Base-by-base conservation (phyloP, 2,329 filamentous ascomycete species). In the Mycosphaerelloides madeirae region DNA sequence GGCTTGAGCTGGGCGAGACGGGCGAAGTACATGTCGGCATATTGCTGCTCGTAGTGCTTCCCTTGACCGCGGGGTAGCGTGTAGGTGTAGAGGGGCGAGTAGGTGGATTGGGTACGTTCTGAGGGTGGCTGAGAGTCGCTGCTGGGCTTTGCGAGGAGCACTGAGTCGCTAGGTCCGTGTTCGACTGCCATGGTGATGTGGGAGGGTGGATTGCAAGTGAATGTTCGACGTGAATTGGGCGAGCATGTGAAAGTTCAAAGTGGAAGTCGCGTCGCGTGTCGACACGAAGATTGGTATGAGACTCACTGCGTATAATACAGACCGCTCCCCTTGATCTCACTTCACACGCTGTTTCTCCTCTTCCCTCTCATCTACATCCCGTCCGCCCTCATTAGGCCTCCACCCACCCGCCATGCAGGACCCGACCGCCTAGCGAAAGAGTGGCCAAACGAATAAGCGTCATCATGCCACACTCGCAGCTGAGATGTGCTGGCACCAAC, bases 11-110 rank as follows among this genome's bases (percentile, higher is more conserved):
- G 85, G 29, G 87, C 81, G 18, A 98, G 77, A 11, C 93, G 85
- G 57, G 96, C 66, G 64, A 96, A 98, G 75, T 98, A 98, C 80
- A 97, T 91, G 68, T 98, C 93, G 51, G 85, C 87, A 77, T 87
- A 98, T 69, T 98, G 93, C 66, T 97, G 93, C 65, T 90, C 77
- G 66, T 97, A 98, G 43, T 89, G 84, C 50, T 76, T 74, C 29
- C 74, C 68, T 32, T 73, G 67, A 19, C 77, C 78, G 52, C 73
- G 83, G 18, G 85, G 78, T 8, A 97, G 79, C 38, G 72, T 72
- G 66, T 89, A 97, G 6, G 83, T 85, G 43, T 81, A 71, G 20
- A 94, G 75, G 0, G 91, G 82, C 44, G 80, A 83, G 72, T 96
- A 97, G 43, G 68, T 58, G 3, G 79, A 82, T 15, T 73, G 55